Evolutionary conservation across 2,329 filamentous ascomycete genomes (phyloP).

Genomic region (Cladophialophora yegresii): DNA sequence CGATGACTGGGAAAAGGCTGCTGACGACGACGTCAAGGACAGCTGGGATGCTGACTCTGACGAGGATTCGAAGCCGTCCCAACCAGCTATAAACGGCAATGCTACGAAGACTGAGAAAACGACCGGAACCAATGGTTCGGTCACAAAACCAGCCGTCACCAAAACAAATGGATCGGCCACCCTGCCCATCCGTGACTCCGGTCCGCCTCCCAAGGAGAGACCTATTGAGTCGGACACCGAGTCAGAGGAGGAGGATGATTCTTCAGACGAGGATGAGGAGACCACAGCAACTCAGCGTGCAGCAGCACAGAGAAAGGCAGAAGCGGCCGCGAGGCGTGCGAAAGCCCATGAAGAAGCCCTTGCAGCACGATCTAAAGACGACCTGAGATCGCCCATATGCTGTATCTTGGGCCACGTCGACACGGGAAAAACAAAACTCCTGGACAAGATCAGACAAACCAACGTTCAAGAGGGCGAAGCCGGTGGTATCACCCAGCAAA

Average conservation of each 20-base stretch:
- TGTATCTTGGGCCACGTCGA: slow-evolving; percentile 99
- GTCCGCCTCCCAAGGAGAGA: slow-evolving; percentile 25
- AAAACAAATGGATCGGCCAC: slow-evolving; percentile 10
- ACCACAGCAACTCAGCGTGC: slow-evolving; percentile 70
- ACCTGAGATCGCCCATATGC: slow-evolving; percentile 96
- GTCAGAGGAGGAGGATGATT: slow-evolving; percentile 62
- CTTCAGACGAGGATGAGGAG: slow-evolving; percentile 65
- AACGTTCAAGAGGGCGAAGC: slow-evolving; percentile 99
- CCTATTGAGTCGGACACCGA: slow-evolving; percentile 51
- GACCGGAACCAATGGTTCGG: slow-evolving; percentile 12
- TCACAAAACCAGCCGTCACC: slow-evolving; percentile 5
- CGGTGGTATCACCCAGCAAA: slow-evolving; percentile 98
- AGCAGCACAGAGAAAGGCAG: slow-evolving; percentile 76
- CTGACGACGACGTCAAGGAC: slow-evolving; percentile 79
- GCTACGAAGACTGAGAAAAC: slow-evolving; percentile 6
- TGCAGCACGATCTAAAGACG: slow-evolving; percentile 86
- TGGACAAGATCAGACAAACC: slow-evolving; percentile 97
- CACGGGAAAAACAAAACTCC: slow-evolving; percentile 98
- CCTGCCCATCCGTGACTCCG: slow-evolving; percentile 20
- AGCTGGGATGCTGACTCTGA: slow-evolving; percentile 90
- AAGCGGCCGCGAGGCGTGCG: slow-evolving; percentile 83
- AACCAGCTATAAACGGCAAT: slow-evolving; percentile 12
- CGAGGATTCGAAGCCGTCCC: slow-evolving; percentile 54
- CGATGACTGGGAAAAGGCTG: slow-evolving; percentile 84
- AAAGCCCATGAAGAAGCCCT: slow-evolving; percentile 89